Percentiles rank a stretch among this genome's conserved stretches.
phyloP scores from a whole-genome alignment of 345 rosid genomes.

The Excoecaria cochinchinensis region DNA sequence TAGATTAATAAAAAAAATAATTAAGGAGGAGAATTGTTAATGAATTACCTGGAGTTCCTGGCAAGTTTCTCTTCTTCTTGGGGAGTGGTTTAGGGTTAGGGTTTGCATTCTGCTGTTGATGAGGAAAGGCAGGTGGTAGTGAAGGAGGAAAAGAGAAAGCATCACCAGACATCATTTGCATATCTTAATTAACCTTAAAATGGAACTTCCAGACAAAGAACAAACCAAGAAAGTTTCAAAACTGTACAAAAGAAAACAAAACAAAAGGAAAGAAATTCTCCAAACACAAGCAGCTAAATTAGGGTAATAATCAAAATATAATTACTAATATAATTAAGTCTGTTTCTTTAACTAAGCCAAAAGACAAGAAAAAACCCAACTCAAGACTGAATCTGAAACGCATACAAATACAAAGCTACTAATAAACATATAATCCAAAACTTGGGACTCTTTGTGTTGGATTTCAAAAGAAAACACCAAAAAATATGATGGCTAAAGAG shows the following conservation, averaged over 20 bases:
- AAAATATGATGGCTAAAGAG: slow-evolving; percentile 28
- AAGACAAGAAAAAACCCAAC: slow-evolving; percentile 59
- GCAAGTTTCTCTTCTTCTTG: slow-evolving; percentile 85
- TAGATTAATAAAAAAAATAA: too few relatives aligned
- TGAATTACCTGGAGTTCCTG: slow-evolving; percentile 83
- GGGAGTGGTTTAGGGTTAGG: slow-evolving; percentile 60
- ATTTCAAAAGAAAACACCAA: slow-evolving; percentile 44
- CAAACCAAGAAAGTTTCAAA: slow-evolving; percentile 37
- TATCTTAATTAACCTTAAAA: slow-evolving; percentile 1
- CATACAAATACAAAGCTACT: slow-evolving; percentile 20
- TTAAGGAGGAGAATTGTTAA: too few relatives aligned
- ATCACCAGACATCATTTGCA: slow-evolving; percentile 75
- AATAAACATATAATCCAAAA: slow-evolving; percentile 25
- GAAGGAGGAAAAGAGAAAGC: slow-evolving; percentile 54
- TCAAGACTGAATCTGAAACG: slow-evolving; percentile 37
- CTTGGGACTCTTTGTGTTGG: slow-evolving; percentile 26
- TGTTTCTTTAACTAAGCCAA: slow-evolving; percentile 51
- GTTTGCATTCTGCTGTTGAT: slow-evolving; percentile 51
- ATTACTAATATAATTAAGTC: slow-evolving; percentile 20
- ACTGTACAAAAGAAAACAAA: slow-evolving; percentile 37
- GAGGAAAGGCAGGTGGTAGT: slow-evolving; percentile 45
- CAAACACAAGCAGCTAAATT: slow-evolving; percentile 53
- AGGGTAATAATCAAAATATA: slow-evolving; percentile 43
- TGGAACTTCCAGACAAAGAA: slow-evolving; percentile 26
- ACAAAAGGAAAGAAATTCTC: slow-evolving; percentile 32